These are phyloP conservation scores for Kwoniella pini DNA, from an alignment of 768 basidiomycete genomes.

Conservation along the genomic window DNA sequence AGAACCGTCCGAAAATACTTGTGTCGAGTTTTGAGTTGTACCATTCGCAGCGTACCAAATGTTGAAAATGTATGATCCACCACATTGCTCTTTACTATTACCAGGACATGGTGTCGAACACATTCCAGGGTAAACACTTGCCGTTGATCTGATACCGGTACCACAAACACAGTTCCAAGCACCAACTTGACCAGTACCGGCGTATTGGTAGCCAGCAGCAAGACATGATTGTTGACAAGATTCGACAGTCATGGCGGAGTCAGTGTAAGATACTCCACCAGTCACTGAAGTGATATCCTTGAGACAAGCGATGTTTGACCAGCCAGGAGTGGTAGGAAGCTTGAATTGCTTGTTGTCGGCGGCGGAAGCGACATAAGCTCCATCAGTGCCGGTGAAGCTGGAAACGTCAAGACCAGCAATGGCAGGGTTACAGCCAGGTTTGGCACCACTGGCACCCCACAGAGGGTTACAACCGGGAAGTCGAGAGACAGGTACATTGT, in stretches of 20 bases:
- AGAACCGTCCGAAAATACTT: slow-evolving; percentile 7
- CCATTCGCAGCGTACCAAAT: slow-evolving; percentile 22
- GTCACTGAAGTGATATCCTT: slow-evolving; percentile 19
- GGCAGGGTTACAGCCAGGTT: slow-evolving; percentile 41
- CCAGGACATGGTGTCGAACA: slow-evolving; percentile 25
- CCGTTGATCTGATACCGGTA: slow-evolving; percentile 12
- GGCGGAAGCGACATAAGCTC: slow-evolving; percentile 23
- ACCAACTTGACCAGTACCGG: slow-evolving; percentile 25
- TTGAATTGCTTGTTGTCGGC: slow-evolving; percentile 21
- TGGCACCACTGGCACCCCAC: slow-evolving; percentile 38
- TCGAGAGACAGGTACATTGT: slow-evolving; percentile 28
- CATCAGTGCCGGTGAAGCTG: slow-evolving; percentile 34
- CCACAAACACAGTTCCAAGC: slow-evolving; percentile 27
- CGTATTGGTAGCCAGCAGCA: slow-evolving; percentile 24
- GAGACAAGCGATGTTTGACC: slow-evolving; percentile 38
- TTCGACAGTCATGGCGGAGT: slow-evolving; percentile 24
- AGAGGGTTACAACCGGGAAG: slow-evolving; percentile 50
- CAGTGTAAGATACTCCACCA: slow-evolving; percentile 25
- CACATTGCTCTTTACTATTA: slow-evolving; percentile 23
- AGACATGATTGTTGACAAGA: slow-evolving; percentile 26
- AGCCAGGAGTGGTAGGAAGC: slow-evolving; percentile 34
- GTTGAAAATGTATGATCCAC: slow-evolving; percentile 19
- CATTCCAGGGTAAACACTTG: slow-evolving; percentile 11
- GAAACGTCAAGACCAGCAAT: slow-evolving; percentile 30
- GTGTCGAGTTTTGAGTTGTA: slow-evolving; percentile 4